These are phyloP conservation scores for Phoma sp. DNA, from an alignment of 2,329 filamentous ascomycete species.

Conservation along the genomic window DNA sequence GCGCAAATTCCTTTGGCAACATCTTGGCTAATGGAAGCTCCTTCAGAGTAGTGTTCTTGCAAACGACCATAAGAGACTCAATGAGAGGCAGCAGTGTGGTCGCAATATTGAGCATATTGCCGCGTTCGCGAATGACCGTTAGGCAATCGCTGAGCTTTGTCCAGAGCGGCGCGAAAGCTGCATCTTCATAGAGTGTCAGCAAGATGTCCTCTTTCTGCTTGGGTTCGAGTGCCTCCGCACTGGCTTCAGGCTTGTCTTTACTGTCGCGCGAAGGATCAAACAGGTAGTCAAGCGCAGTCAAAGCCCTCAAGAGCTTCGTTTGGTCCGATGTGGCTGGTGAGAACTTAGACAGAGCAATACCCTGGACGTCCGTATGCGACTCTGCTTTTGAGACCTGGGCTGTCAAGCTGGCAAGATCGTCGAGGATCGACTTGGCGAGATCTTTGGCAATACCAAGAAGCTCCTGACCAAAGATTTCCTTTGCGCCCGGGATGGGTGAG, in stretches of 20 bases:
- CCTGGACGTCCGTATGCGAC: conserved; percentile 93
- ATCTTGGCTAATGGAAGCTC: conserved; percentile 62
- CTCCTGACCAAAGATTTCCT: conserved; percentile 90
- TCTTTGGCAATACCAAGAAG: conserved; percentile 85
- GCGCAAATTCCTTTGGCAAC: conserved; percentile 68
- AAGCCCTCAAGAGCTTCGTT: conserved; percentile 88
- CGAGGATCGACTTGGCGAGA: conserved; percentile 83
- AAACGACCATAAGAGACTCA: conserved; percentile 97
- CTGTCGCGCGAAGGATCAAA: conserved; percentile 80
- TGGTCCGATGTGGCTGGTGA: conserved; percentile 96
- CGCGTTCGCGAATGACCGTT: conserved; percentile 84
- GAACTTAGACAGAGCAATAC: conserved; percentile 91
- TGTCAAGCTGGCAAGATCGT: conserved; percentile 83
- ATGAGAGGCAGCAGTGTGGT: conserved; percentile 94
- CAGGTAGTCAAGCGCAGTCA: conserved; percentile 94
- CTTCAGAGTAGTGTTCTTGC: conserved; percentile 91
- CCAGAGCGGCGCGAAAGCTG: conserved; percentile 91
- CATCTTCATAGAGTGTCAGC: conserved; percentile 86
- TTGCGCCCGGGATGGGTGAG: conserved; percentile 88
- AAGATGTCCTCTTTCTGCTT: conserved; percentile 84
- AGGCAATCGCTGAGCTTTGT: conserved; percentile 89
- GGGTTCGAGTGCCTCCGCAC: conserved; percentile 61
- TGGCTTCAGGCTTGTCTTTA: conserved; percentile 54
- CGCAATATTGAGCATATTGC: conserved; percentile 96
- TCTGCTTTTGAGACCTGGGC: conserved; percentile 86